Percentiles rank a stretch among this genome's conserved stretches.
Evolutionary conservation across 177 flowering plant genomes (phyloP).

Genomic region (Vitis hybrid): DNA sequence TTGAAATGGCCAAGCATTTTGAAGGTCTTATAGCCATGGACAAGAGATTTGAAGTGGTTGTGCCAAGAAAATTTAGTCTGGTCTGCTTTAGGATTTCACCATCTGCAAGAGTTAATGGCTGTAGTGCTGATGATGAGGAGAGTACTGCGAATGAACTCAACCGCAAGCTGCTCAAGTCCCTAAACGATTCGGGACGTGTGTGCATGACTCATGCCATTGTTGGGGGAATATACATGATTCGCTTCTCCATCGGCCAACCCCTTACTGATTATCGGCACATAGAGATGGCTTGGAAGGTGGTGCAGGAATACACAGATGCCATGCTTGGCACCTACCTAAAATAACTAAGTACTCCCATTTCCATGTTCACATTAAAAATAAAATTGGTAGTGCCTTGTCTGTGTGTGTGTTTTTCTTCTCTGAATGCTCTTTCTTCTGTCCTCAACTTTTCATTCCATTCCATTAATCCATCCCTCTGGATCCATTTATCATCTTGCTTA

Average conservation of each 20-base stretch:
- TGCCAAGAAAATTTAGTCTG: conserved; percentile 35
- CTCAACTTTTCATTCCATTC: too few species aligned
- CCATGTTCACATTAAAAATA: too few species aligned
- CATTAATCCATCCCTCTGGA: too few species aligned
- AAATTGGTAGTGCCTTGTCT: too few species aligned
- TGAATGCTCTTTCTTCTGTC: too few species aligned
- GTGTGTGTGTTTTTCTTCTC: too few species aligned
- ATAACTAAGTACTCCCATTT: too few species aligned
- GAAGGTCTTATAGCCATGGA: conserved; percentile 38
- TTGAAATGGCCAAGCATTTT: conserved; percentile 56
- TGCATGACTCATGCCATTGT: conserved; percentile 62
- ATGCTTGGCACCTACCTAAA: background rate
- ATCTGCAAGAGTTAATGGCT: background rate
- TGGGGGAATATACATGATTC: conserved; percentile 45
- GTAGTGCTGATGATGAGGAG: conserved; percentile 2
- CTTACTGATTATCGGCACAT: conserved; percentile 55
- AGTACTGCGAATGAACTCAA: conserved; percentile 28
- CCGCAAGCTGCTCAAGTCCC: conserved; percentile 37
- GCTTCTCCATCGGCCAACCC: conserved; percentile 55
- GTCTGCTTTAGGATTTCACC: conserved; percentile 52
- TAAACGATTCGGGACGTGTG: conserved; percentile 42
- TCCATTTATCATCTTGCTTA: too few species aligned
- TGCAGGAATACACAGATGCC: conserved; percentile 32
- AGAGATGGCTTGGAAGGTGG: conserved; percentile 47
- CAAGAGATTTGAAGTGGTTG: conserved; percentile 38